A percentile compares a stretch with the other conserved stretches of the same genome.
phyloP scores from a whole-genome alignment of 2,329 filamentous ascomycete genomes.

The Zymoseptoria passerinii region DNA sequence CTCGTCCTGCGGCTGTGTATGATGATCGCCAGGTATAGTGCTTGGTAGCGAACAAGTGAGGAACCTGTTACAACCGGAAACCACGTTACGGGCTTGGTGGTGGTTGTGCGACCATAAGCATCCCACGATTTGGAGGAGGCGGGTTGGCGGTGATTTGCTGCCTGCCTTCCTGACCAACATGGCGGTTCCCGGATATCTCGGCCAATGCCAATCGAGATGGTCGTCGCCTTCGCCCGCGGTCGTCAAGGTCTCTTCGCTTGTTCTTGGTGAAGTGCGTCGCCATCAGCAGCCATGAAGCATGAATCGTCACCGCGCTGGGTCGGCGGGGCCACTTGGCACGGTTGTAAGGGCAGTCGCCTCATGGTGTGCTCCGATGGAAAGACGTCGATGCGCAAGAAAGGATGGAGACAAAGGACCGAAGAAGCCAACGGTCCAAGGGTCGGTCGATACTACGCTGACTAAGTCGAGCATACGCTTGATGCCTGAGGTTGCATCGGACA shows the following conservation, averaged over 20 bases:
- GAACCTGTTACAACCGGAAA: neutral
- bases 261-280: neutral
- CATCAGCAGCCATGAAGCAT: neutral
- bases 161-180: neutral
- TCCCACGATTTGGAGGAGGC: neutral
- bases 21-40: neutral
- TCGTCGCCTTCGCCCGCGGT: neutral
- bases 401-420: neutral
- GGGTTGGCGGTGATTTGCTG: neutral
- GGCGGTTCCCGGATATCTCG: too few species aligned
- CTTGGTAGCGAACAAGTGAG: neutral
- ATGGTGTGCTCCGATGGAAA: neutral
- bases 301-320: neutral
- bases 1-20: neutral
- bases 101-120: neutral
- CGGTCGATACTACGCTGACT: too few species aligned
- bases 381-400: neutral
- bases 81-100: neutral
- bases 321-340: too few species aligned
- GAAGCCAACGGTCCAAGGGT: too few species aligned
- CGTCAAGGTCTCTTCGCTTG: neutral
- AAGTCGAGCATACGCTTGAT: too few species aligned
- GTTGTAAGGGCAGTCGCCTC: too few species aligned
- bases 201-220: too few species aligned
- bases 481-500: too few species aligned